Base-by-base conservation (phyloP, 2,329 filamentous ascomycete species). In the Aspergillus amoenus region DNA sequence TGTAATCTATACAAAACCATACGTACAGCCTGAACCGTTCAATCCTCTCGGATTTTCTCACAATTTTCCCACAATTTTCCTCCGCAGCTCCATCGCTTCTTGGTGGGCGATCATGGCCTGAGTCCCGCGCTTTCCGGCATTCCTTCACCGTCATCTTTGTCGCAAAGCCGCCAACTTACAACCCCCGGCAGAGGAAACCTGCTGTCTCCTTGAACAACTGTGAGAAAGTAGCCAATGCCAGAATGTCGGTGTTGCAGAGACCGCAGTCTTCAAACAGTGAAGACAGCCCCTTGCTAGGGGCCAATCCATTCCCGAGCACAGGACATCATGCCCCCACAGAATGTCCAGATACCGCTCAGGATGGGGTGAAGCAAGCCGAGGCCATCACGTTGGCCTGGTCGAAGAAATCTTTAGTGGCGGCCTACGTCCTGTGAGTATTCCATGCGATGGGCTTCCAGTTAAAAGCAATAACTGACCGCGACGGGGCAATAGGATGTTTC, bases 301-400 rank as follows among this genome's bases (percentile, higher is more conserved):
- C 12, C 42, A 44, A 17, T 21, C 11, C 50, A 41, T 46, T n/a
- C 27, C 12, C 42, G 60, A 55, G 2, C 34, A 60, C 21, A 56
- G 60, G 18, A 32, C 46, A 21, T 3, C 15, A 51, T 18, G 22
- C 42, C 30, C 9, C 32, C n/a, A 21, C 43, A 40, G 32, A 41
- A 12, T 6, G 2, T 27, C 12, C 24, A 13, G 45, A 55, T 11
- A 40, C 22, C 5, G 64, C 66, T 15, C 71, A 74, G 41, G 57
- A 62, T 51, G 77, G 77, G 66, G 77, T 79, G 30, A 68, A 73
- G 27, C 71, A 77, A 53, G 72, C 76, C 4, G 76, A 81, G 60
- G 78, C 78, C 13, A 70, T 79, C 12, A 76, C 78, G 11, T 65
- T 78, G 60, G 73, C 70, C 22, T 81, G 78, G 78, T 72, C 73